phyloP scores from a whole-genome alignment of 2,329 filamentous ascomycete species.

The Pseudohalonectria lignicola region DNA sequence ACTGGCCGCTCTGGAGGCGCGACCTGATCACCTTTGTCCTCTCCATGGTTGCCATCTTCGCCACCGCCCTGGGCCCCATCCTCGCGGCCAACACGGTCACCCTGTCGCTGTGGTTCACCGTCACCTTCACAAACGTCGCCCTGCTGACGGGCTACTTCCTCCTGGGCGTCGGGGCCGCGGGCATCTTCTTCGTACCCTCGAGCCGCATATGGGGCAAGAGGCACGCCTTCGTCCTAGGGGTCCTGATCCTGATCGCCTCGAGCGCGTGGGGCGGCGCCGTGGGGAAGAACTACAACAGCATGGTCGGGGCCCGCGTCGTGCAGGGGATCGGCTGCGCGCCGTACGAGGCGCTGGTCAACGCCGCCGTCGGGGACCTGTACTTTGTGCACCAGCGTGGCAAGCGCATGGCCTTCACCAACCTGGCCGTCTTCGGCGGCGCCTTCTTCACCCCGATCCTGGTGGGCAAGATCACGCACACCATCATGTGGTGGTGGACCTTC shows the following conservation, averaged over 20 bases:
- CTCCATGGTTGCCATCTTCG: conserved; percentile 72
- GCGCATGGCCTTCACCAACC: conserved; percentile 70
- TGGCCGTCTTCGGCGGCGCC: conserved; percentile 44
- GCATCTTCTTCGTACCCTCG: conserved; percentile 76
- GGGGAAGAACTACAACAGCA: conserved; percentile 54
- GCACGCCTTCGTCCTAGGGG: conserved; percentile 74
- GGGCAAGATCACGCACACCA: conserved; percentile 65
- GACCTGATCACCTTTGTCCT: conserved; percentile 71
- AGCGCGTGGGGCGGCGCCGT: conserved; percentile 69
- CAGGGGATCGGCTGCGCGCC: conserved; percentile 82
- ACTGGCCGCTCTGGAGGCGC: conserved; percentile 77
- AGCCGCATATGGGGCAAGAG: conserved; percentile 88
- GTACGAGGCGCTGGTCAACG: conserved; percentile 84
- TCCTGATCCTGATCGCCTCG: conserved; percentile 59
- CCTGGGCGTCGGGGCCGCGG: conserved; percentile 69
- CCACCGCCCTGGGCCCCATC: conserved; percentile 72
- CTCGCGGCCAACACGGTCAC: conserved; percentile 82
- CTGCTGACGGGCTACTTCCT: conserved; percentile 81
- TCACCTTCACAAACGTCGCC: conserved; percentile 64
- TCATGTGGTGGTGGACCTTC: conserved; percentile 84
- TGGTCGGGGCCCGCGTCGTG: conserved; percentile 69
- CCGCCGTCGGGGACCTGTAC: conserved; percentile 80
- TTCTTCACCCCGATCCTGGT: conserved; percentile 78
- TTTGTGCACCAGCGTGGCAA: conserved; percentile 70
- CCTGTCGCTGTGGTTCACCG: conserved; percentile 54